Evolutionary conservation across 768 basidiomycete genomes (phyloP).

Genomic region (Rhodotorula toruloides): DNA sequence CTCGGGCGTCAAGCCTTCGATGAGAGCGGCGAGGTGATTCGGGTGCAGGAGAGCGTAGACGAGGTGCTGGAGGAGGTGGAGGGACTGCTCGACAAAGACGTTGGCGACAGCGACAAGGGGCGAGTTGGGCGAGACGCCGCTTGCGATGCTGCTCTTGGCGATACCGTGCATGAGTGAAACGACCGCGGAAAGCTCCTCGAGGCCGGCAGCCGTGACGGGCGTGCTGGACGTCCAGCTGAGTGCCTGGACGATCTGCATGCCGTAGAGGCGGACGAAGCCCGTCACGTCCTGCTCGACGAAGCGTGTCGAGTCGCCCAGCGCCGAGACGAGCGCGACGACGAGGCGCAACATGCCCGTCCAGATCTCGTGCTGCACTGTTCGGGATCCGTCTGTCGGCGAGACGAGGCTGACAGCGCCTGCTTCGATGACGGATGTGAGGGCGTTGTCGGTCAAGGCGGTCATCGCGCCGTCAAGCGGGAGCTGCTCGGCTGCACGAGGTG

Average conservation of each 20-base stretch:
- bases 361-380: constrained; percentile 57
- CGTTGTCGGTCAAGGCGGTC: constrained; percentile 74
- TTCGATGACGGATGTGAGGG: constrained; percentile 69
- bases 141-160: constrained; percentile 48
- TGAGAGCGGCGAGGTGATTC: constrained; percentile 71
- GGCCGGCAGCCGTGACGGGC: constrained; percentile 64
- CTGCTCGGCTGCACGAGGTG: constrained; percentile 68
- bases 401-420: constrained; percentile 64
- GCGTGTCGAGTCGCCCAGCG: constrained; percentile 59
- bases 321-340: constrained; percentile 68
- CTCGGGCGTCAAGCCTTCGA: constrained; percentile 72
- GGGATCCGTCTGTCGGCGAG: constrained; percentile 57
- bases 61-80: constrained; percentile 66
- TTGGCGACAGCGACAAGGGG: constrained; percentile 60
- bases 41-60: constrained; percentile 89
- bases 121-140: constrained; percentile 62
- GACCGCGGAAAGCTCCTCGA: constrained; percentile 79
- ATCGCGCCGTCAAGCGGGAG: constrained; percentile 78
- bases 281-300: constrained; percentile 74
- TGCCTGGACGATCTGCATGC: constrained; percentile 69
- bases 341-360: constrained; percentile 82
- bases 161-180: constrained; percentile 57
- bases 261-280: constrained; percentile 77
- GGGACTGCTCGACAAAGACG: constrained; percentile 52
- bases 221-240: constrained; percentile 78